Evolutionary conservation across 2,329 filamentous ascomycete genomes (phyloP).

Genomic region (Talaromyces rugulosus): DNA sequence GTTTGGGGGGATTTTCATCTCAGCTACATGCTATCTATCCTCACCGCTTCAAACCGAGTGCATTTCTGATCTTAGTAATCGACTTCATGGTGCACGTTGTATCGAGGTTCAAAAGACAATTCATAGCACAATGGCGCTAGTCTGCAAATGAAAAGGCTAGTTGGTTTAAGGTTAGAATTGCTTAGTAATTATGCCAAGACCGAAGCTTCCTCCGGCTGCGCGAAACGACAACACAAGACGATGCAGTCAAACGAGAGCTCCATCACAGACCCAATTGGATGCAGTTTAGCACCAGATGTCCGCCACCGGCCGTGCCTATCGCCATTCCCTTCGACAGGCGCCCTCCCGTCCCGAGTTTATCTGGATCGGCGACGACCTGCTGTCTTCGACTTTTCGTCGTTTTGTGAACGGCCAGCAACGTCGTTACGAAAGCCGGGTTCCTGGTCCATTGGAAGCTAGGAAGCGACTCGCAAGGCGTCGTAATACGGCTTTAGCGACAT

Average conservation of each 20-base stretch:
- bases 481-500: constrained; percentile 47
- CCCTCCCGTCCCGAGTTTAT: constrained; percentile 31
- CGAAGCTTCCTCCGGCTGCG: constrained; percentile 1
- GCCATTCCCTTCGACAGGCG: constrained; percentile 31
- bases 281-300: constrained; percentile 31
- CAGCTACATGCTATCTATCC: neutral
- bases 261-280: constrained; percentile 7
- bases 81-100: neutral
- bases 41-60: neutral
- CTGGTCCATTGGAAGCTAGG: constrained; percentile 60
- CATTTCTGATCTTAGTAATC: neutral
- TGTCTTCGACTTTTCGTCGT: constrained; percentile 46
- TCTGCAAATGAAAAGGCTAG: neutral
- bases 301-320: constrained; percentile 38
- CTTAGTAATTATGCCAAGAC: constrained; percentile 13
- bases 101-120: neutral
- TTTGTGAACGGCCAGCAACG: constrained; percentile 43
- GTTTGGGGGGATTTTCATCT: neutral
- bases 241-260: neutral
- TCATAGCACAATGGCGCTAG: neutral
- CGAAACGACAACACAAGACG: constrained; percentile 3
- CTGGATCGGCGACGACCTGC: constrained; percentile 45
- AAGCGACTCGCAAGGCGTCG: constrained; percentile 52
- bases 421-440: constrained; percentile 58
- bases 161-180: neutral